Evolutionary conservation across 306 rosid species (phyloP), one percentile per base, ranked within the genome.

Genomic region (Vicia faba): DNA sequence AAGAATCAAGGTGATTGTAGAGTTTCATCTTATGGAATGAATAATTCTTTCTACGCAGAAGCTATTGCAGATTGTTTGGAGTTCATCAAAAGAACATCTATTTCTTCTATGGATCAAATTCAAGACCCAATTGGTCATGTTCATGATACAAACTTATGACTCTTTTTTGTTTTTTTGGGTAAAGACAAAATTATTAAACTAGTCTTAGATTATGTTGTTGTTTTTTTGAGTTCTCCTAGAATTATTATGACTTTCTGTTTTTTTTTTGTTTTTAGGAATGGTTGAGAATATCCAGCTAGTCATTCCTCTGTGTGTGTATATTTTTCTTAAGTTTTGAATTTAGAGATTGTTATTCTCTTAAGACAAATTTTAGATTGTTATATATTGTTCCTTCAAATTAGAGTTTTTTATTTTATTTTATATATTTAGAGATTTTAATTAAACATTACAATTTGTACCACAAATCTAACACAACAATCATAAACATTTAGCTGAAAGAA

Each of bases 61-160:
- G 97, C 97, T 68, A 86, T 88, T 74, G 96, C 96, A 1, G 97
- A 91, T 20, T 91, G 97, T 79, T 83, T 91, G 88, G 93, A 91
- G 75, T 91, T 88, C 71, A 91, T 91, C 79, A 86, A 88, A 73
- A 65, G 91, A 60, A 81, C 93, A 7, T 91, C 96, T 14, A 65
- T 86, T 63, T 79, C 90, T 64, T 81, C 92, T 6, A 35, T 71
- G 25, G 89, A 87, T 28, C 81, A 80, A 76, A 72, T 71, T 70
- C 77, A 75, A 54, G 61, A 73, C 54, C 80, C 82, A n/a, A 54
- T 61, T 75, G 45, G 23, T 36, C 80, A 61, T 36, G 44, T 70
- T 75, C 84, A 81, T 39, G 80, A 72, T 36, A 72, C 26, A 62
- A 78, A 18, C 26, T 65, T 76, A 28, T 63, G 49, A 80, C 9